Base-by-base conservation (phyloP, 1,284 basidiomycete genomes). In the Ustilago cynodontis region DNA sequence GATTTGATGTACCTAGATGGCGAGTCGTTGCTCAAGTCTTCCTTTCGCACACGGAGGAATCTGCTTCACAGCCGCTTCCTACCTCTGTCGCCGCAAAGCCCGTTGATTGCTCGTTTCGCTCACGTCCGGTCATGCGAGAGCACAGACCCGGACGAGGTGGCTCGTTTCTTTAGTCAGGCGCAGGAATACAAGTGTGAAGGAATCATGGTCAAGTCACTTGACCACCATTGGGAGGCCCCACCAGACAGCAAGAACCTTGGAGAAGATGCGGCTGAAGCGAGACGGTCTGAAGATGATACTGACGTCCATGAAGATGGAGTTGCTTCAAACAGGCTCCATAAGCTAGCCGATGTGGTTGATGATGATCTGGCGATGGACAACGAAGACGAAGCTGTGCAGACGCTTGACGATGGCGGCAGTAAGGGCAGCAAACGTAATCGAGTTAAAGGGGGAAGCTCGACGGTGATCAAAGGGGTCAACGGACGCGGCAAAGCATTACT, bases 161-260 rank as follows among this genome's bases (percentile, higher is more conserved):
- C 92, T 82, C 89, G 62, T 20, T 97, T 97, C 85, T 94, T 94
- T 89, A 88, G 91, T 77, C 88, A 89, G 69, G 92, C 94, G 5
- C 89, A 94, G n/a, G 90, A 91, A 81, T 91, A 91, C 84, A 91
- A 91, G 65, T 94, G 93, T 69, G 95, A 98, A 86, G 95, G 95
- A 5, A 88, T 97, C 77, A 96, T 98, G 94, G 90, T 97, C 83
- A 98, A 97, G 88, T 92, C 94, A 22, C 79, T 89, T 65, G 87
- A 87, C 51, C 69, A 82, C 52, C 82, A 77, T 41, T 79, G 71
- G 75, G 75, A 73, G 49, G 54, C 55, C 31, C 59, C 62, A 14
- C 59, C 58, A 86, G 80, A 86, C 75, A 24, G 50, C 18, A 88
- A 88, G 66, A 78, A 58, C 14, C 74, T 70, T 37, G 37, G 6